Evolutionary conservation across 345 rosid genomes (phyloP).

Genomic region (Corchorus capsularis): DNA sequence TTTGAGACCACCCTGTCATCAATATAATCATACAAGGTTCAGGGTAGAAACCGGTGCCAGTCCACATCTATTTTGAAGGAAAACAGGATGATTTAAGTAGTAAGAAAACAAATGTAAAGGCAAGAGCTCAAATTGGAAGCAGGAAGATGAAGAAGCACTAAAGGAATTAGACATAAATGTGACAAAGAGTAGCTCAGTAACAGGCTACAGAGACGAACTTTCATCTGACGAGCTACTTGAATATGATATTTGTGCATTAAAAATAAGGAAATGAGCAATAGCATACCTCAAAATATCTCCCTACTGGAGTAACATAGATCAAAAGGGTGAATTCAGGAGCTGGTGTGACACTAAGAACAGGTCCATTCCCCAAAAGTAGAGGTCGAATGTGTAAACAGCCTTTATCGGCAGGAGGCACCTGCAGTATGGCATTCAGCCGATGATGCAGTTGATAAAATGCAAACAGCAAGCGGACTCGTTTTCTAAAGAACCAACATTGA

Average conservation of each 20-base stretch:
- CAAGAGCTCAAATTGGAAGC: background rate
- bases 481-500: conserved; percentile 8
- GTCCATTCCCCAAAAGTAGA: conserved; percentile 33
- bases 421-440: conserved; percentile 8
- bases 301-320: conserved; percentile 32
- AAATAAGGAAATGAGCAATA: conserved; percentile 10
- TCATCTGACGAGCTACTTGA: background rate
- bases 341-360: conserved; percentile 31
- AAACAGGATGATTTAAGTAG: too few species aligned
- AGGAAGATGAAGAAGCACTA: background rate
- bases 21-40: background rate
- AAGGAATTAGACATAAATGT: background rate
- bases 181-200: background rate
- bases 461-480: conserved; percentile 15
- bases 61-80: background rate
- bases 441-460: background rate
- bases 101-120: background rate
- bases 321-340: conserved; percentile 34
- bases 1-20: conserved; percentile 31
- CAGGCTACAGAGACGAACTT: background rate
- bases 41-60: background rate
- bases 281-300: conserved; percentile 32
- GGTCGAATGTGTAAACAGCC: conserved; percentile 35
- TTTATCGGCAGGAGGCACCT: conserved; percentile 37
- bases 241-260: background rate